Conservation (phyloP, 2,329 filamentous ascomycete genomes). For the Penicillium sp. region DNA sequence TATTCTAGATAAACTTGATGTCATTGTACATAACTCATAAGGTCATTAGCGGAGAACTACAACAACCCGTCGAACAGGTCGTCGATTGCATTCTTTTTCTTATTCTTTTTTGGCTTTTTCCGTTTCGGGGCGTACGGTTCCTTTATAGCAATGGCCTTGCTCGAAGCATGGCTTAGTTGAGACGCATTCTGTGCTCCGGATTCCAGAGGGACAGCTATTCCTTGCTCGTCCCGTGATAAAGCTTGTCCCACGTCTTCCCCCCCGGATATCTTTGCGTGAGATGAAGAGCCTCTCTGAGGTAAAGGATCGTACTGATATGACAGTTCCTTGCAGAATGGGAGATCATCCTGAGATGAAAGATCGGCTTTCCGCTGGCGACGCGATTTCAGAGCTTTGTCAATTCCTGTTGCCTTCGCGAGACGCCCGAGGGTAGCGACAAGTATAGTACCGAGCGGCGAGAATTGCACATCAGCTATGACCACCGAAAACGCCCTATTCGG, state of each 20-base stretch:
- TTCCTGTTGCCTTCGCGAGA: slow-evolving; percentile 50
- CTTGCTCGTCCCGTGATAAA: slow-evolving; percentile 25
- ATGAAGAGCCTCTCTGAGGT: background rate
- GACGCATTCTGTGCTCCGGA: background rate
- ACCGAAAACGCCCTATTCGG: slow-evolving; percentile 63
- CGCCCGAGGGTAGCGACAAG: slow-evolving; percentile 69
- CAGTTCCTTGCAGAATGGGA: too few species aligned
- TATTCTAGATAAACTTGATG: background rate
- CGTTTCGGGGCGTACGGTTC: slow-evolving; percentile 5
- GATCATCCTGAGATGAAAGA: too few species aligned
- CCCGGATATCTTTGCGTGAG: background rate
- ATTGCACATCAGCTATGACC: slow-evolving; percentile 73
- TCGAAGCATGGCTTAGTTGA: background rate
- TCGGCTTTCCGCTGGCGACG: background rate
- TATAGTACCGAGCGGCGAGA: slow-evolving; percentile 72
- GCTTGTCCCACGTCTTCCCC: slow-evolving; percentile 33
- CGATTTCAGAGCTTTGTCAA: slow-evolving; percentile 38
- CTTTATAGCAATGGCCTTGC: slow-evolving; percentile 7
- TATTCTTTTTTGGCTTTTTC: slow-evolving; percentile 57
- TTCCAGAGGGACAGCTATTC: background rate
- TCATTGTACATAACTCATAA: background rate
- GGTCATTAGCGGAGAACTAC: slow-evolving; percentile 12
- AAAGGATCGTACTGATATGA: too few species aligned
- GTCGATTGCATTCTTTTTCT: slow-evolving; percentile 70
- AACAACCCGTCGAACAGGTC: slow-evolving; percentile 70